These are phyloP conservation scores for Diatrype stigma DNA, from an alignment of 2,329 filamentous ascomycete genomes.

Conservation along the genomic window DNA sequence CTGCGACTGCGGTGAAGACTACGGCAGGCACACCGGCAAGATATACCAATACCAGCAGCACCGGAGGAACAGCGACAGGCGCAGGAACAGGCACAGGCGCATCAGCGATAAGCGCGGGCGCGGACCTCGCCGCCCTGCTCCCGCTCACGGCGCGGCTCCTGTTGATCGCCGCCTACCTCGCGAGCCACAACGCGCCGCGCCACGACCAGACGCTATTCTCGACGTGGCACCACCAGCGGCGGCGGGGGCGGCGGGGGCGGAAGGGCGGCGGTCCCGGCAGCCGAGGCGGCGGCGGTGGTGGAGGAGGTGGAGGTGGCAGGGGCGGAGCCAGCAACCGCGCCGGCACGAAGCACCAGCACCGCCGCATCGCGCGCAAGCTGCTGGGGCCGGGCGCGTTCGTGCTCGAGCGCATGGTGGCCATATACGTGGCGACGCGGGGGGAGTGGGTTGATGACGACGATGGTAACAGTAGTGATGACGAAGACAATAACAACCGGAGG, in stretches of 20 bases:
- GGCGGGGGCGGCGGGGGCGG: constrained; percentile 15
- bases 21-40: background rate
- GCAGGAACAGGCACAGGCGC: too few relatives aligned
- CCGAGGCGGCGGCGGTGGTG: background rate
- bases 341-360: constrained; percentile 36
- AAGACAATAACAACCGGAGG: constrained; percentile 29
- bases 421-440: constrained; percentile 62
- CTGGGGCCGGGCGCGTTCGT: constrained; percentile 74
- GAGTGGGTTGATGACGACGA: constrained; percentile 44
- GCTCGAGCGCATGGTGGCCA: constrained; percentile 73
- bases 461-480: constrained; percentile 27
- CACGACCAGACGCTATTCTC: constrained; percentile 74
- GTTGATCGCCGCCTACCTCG: constrained; percentile 73
- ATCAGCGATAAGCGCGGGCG: constrained; percentile 11
- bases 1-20: too few relatives aligned
- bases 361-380: constrained; percentile 72
- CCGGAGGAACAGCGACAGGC: too few relatives aligned
- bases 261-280: constrained; percentile 24
- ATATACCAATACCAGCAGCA: background rate
- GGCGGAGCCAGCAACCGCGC: constrained; percentile 20
- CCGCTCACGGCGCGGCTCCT: constrained; percentile 71
- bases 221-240: constrained; percentile 51
- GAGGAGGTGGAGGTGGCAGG: constrained; percentile 7
- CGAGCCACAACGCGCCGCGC: constrained; percentile 73
- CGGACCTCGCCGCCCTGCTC: constrained; percentile 53